phyloP scores from a whole-genome alignment of 495 filamentous ascomycete species.

The Xylaria grammica region DNA sequence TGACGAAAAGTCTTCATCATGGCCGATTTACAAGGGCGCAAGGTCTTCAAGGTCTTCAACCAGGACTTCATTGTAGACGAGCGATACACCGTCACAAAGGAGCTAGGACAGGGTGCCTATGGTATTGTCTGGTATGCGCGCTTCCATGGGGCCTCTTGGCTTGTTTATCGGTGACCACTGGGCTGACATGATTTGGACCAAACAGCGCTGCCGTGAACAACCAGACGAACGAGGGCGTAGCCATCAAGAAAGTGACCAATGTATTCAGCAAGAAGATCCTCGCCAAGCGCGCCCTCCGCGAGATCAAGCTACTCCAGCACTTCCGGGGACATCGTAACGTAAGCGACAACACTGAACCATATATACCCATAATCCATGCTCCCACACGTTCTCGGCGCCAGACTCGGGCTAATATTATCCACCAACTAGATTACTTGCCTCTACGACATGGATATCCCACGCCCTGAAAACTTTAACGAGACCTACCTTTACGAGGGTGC shows the following conservation, averaged over 20 bases:
- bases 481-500: slow-evolving; percentile 97
- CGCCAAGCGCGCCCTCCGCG: slow-evolving; percentile 93
- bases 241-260: slow-evolving; percentile 99
- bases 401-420: slow-evolving; percentile 24
- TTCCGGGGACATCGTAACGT: slow-evolving; percentile 80
- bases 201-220: slow-evolving; percentile 88
- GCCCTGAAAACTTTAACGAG: slow-evolving; percentile 98
- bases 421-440: slow-evolving; percentile 86
- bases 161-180: background rate
- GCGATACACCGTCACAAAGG: slow-evolving; percentile 97
- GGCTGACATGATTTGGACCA: background rate
- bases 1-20: slow-evolving; percentile 46
- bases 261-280: slow-evolving; percentile 99
- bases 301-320: slow-evolving; percentile 98
- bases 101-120: slow-evolving; percentile 96
- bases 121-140: slow-evolving; percentile 92
- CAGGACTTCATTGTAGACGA: slow-evolving; percentile 99
- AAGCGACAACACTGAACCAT: slow-evolving; percentile 25
- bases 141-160: background rate
- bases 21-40: slow-evolving; percentile 82
- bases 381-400: no score
- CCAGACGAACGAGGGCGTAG: slow-evolving; percentile 91
- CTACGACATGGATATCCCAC: slow-evolving; percentile 99
- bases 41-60: slow-evolving; percentile 99
- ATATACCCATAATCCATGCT: background rate